A percentile compares a stretch with the other conserved stretches of the same genome.
phyloP scores from a whole-genome alignment of 305 asterid genomes.

The Fraxinus nigra region DNA sequence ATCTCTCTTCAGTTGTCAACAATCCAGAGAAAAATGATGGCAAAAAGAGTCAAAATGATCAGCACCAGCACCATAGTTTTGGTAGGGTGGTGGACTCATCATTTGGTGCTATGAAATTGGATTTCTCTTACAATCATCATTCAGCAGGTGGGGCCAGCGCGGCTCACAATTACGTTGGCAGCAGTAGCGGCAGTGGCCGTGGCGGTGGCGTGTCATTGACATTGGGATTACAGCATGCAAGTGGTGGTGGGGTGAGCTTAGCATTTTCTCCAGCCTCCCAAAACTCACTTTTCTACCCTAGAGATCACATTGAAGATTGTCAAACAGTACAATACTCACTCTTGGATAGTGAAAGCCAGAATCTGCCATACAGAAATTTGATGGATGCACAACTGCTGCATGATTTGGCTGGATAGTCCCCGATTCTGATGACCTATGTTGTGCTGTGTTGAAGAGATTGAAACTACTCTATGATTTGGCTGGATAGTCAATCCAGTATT shows the following conservation, averaged over 20 bases:
- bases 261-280: slow-evolving; percentile 51
- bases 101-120: slow-evolving; percentile 55
- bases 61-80: slow-evolving; percentile 23
- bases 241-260: slow-evolving; percentile 50
- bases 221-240: slow-evolving; percentile 69
- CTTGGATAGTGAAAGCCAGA: slow-evolving; percentile 71
- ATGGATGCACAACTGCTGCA: slow-evolving; percentile 93
- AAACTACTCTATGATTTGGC: neutral
- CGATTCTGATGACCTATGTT: neutral
- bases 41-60: slow-evolving; percentile 23
- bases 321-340: slow-evolving; percentile 65
- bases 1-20: slow-evolving; percentile 72
- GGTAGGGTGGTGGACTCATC: slow-evolving; percentile 41
- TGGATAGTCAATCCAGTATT: too few relatives aligned
- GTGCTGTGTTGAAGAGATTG: neutral
- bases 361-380: slow-evolving; percentile 73
- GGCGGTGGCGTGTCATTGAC: slow-evolving; percentile 70
- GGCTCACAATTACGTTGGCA: slow-evolving; percentile 1
- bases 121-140: slow-evolving; percentile 51
- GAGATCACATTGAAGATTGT: slow-evolving; percentile 69
- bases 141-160: slow-evolving; percentile 20
- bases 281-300: slow-evolving; percentile 52
- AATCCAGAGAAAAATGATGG: slow-evolving; percentile 24
- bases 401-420: slow-evolving; percentile 71
- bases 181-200: neutral